phyloP scores from a whole-genome alignment of 305 asterid genomes.

The Withania somnifera region DNA sequence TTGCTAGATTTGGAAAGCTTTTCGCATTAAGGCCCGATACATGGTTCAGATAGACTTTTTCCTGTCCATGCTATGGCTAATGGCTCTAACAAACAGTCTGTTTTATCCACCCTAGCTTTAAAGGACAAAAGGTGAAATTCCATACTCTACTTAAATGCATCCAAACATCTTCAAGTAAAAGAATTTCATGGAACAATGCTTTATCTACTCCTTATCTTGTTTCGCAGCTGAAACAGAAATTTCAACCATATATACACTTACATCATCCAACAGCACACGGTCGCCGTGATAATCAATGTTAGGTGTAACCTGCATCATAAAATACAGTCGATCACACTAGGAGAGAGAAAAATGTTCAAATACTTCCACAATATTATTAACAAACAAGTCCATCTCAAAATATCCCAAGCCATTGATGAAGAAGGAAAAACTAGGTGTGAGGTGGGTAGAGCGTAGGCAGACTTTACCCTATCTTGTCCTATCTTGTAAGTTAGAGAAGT shows the following conservation, averaged over 20 bases:
- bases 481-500: too few species aligned
- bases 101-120: not conserved
- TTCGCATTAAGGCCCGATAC: not conserved
- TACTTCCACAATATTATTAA: not conserved
- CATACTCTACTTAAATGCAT: not conserved
- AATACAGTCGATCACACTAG: slow-evolving; percentile 7
- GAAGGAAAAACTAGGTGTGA: not conserved
- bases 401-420: not conserved
- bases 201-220: not conserved
- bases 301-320: slow-evolving; percentile 68
- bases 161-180: not conserved
- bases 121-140: not conserved
- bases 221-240: slow-evolving; percentile 1
- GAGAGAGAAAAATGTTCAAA: not conserved
- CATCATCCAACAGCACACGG: slow-evolving; percentile 99
- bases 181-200: not conserved
- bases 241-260: slow-evolving; percentile 30
- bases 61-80: not conserved
- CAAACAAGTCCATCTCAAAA: not conserved
- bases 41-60: not conserved
- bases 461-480: too few species aligned
- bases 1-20: not conserved
- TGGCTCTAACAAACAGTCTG: not conserved
- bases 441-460: too few species aligned
- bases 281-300: slow-evolving; percentile 84